Percentiles rank a stretch among this genome's conserved stretches.
Evolutionary conservation across 2,329 filamentous ascomycete genomes (phyloP).

Genomic region (Cladosporium sp.): DNA sequence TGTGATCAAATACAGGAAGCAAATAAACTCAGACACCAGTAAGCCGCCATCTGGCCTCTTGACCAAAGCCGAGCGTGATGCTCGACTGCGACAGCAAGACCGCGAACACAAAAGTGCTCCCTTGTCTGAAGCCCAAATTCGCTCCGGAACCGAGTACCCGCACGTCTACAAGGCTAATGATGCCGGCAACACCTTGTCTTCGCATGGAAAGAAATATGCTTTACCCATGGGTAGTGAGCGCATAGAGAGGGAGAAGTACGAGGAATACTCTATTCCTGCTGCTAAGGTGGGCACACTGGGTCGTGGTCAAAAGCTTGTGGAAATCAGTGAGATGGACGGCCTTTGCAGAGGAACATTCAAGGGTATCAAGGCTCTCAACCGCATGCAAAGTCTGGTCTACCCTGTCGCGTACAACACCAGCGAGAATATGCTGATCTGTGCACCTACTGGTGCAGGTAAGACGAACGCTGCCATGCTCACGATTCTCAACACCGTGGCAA

Average conservation of each 20-base stretch:
- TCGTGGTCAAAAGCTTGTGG: conserved; percentile 71
- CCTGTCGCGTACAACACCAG: conserved; percentile 93
- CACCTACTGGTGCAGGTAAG: conserved; percentile 92
- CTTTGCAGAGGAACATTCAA: conserved; percentile 89
- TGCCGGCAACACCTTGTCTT: conserved; percentile 81
- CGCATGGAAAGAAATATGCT: conserved; percentile 77
- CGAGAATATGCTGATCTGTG: conserved; percentile 98
- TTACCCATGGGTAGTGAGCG: conserved; percentile 75
- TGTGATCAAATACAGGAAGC: conserved; percentile 73
- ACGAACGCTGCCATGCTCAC: conserved; percentile 98
- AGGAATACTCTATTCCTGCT: conserved; percentile 86
- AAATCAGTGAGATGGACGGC: conserved; percentile 81
- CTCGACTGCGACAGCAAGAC: conserved; percentile 73
- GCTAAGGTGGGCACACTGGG: conserved; percentile 73
- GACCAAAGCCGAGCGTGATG: conserved; percentile 75
- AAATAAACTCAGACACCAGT: conserved; percentile 55
- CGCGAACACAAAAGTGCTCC: conserved; percentile 77
- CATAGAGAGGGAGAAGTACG: conserved; percentile 72
- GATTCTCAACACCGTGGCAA: conserved; percentile 84
- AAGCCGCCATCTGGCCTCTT: conserved; percentile 57
- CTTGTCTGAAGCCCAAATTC: conserved; percentile 69
- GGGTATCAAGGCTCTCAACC: conserved; percentile 88
- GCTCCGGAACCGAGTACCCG: conserved; percentile 76
- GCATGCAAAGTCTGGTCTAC: conserved; percentile 97
- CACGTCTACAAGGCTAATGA: conserved; percentile 86